A percentile compares a stretch with the other conserved stretches of the same genome.
Evolutionary conservation across 345 rosid genomes (phyloP).

Genomic region (Crucihimalaya himalaica): DNA sequence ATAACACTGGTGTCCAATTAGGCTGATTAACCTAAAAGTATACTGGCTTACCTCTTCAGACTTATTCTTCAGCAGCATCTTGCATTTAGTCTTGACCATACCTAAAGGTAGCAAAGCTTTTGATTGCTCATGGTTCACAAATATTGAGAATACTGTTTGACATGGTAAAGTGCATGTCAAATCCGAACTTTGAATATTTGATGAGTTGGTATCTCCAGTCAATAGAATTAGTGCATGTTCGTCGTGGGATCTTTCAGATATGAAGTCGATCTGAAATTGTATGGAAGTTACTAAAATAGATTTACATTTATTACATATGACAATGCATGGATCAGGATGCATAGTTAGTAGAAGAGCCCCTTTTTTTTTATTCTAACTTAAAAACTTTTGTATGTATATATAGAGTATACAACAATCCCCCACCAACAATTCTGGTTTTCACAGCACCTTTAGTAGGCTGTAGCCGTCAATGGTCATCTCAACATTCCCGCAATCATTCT

Average conservation of each 20-base stretch:
- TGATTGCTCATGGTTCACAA: not conserved
- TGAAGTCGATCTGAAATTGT: not conserved
- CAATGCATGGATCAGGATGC: slow-evolving; percentile 1
- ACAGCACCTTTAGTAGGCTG: slow-evolving; percentile 29
- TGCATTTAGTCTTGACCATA: not conserved
- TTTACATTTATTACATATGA: not conserved
- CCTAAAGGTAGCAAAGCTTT: slow-evolving; percentile 15
- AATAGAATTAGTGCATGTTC: not conserved
- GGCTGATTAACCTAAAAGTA: slow-evolving; percentile 69
- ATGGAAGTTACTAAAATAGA: not conserved
- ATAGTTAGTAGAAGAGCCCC: not conserved
- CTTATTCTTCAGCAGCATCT: slow-evolving; percentile 50
- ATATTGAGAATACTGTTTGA: not conserved
- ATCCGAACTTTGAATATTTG: not conserved
- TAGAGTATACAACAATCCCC: not conserved
- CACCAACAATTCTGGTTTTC: slow-evolving; percentile 18
- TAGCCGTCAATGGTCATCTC: slow-evolving; percentile 28
- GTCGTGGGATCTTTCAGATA: not conserved
- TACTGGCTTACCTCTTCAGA: slow-evolving; percentile 64
- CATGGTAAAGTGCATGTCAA: not conserved
- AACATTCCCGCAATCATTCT: slow-evolving; percentile 21
- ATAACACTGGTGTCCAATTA: slow-evolving; percentile 59
- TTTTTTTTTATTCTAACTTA: not conserved
- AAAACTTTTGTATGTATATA: not conserved
- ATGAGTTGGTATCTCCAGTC: not conserved